Base-by-base conservation (phyloP, 2,329 filamentous ascomycete species). In the Diaporthe humulicola region DNA sequence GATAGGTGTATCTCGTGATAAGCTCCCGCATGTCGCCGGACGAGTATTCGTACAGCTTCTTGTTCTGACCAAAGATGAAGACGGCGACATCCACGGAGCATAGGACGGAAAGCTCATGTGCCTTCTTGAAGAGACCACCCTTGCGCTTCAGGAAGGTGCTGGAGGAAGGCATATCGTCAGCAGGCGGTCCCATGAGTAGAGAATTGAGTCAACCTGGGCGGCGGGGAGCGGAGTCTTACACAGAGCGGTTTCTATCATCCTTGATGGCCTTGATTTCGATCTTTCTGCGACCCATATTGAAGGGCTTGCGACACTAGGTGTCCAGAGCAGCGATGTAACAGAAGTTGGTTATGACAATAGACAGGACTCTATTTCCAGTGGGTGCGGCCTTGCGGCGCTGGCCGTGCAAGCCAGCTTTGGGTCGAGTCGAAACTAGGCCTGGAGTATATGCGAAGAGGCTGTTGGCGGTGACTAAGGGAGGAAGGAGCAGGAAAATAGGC, bases 261-360 rank as follows among this genome's bases (percentile, higher is more conserved):
- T 98, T 98, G 90, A 98, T 98, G 80, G 96, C 95, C 87, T 98
- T 98, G 89, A 99, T 98, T 88, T 98, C 97, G 84, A 99, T 99
- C 92, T 99, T 99, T 90, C 97, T 93, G 85, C 97, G 93, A 85
- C 97, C 97, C 97, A 99, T 99, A 71, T 83, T 86, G 84, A 79
- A 77, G 73, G 61, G 36, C 56, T 70, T n/a, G 73, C 70, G 70
- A 70, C 40, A 70, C 40, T 38, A 61, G 60, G 38, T 54, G 25
- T 48, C 14, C 25, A 50, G 48, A 12, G 56, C 56, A 75, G 60
- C 73, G 58, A 75, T 74, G 75, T 71, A 52, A 71, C 54, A 54
- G 67, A 48, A 60, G 15, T 58, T 75, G 57, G 56, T 33, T 42
- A 64, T 40, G 48, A 74, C 25, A 72, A 67, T 33, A 73, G 72